Percentiles rank a stretch among this genome's conserved stretches.
phyloP scores from a whole-genome alignment of 2,329 filamentous ascomycete genomes.

The Pseudopithomyces maydicus region DNA sequence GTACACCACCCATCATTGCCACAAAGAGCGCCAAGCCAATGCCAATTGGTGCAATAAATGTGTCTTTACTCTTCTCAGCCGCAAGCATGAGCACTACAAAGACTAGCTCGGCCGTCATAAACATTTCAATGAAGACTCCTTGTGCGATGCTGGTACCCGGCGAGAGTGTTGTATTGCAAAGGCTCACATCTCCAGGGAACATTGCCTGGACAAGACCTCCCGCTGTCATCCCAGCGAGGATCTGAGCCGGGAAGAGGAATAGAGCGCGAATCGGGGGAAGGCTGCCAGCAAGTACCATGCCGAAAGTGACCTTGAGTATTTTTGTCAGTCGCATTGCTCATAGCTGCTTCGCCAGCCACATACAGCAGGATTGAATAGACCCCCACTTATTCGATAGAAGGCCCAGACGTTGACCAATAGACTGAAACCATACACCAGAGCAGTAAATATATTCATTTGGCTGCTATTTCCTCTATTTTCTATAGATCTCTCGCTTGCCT shows the following conservation, averaged over 20 bases:
- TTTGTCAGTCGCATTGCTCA: slow-evolving; percentile 29
- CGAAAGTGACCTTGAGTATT: not conserved
- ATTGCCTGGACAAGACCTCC: slow-evolving; percentile 13
- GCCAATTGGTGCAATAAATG: slow-evolving; percentile 50
- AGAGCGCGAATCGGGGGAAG: slow-evolving; percentile 25
- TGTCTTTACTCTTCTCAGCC: slow-evolving; percentile 64
- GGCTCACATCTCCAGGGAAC: not conserved
- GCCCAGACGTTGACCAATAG: slow-evolving; percentile 44
- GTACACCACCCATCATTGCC: slow-evolving; percentile 55
- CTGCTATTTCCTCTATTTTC: slow-evolving; percentile 12
- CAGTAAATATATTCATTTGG: slow-evolving; percentile 43
- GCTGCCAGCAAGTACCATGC: slow-evolving; percentile 38
- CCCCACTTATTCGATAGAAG: slow-evolving; percentile 43
- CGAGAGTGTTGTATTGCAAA: slow-evolving; percentile 28
- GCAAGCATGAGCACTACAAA: slow-evolving; percentile 61
- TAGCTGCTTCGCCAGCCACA: slow-evolving; percentile 16
- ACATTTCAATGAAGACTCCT: slow-evolving; percentile 36
- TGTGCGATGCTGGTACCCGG: slow-evolving; percentile 24
- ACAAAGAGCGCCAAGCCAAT: slow-evolving; percentile 75
- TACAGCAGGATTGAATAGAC: slow-evolving; percentile 37
- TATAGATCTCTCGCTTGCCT: not conserved
- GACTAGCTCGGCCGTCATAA: slow-evolving; percentile 42
- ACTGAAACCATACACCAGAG: slow-evolving; percentile 40
- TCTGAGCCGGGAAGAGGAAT: not conserved
- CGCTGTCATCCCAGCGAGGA: not conserved